Conservation (phyloP, 352 stramenopile species). For the Pythium coloratum region DNA sequence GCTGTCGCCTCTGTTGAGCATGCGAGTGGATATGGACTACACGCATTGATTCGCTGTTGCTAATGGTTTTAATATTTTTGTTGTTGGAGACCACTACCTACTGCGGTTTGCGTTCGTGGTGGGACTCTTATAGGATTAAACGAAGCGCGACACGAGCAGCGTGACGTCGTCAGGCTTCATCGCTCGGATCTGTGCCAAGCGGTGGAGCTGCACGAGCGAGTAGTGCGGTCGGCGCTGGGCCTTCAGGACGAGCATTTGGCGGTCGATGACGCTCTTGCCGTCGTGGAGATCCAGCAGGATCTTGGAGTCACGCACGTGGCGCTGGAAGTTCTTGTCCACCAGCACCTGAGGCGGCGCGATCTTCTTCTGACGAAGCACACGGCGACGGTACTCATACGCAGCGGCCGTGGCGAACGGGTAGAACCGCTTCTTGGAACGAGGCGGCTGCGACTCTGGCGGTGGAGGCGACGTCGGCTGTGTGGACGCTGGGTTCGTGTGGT, state of each 20-base stretch:
- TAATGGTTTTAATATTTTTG: background rate
- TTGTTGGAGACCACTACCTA: background rate
- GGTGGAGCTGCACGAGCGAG: slow-evolving; percentile 60
- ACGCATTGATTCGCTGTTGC: background rate
- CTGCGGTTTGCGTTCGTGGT: background rate
- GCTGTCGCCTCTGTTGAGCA: too few species aligned
- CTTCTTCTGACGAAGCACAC: slow-evolving; percentile 34
- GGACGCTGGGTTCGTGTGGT: background rate
- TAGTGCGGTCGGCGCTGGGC: slow-evolving; percentile 68
- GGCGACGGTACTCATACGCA: slow-evolving; percentile 58
- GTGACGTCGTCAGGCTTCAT: slow-evolving; percentile 84
- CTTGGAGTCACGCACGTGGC: slow-evolving; percentile 51
- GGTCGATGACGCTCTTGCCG: slow-evolving; percentile 49
- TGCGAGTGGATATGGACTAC: too few species aligned
- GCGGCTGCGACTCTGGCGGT: background rate
- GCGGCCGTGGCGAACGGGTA: slow-evolving; percentile 73
- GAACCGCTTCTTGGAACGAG: slow-evolving; percentile 24
- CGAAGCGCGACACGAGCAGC: slow-evolving; percentile 63
- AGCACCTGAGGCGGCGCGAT: slow-evolving; percentile 16
- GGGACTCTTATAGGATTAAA: slow-evolving; percentile 7
- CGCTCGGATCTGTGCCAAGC: slow-evolving; percentile 72
- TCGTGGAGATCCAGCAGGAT: slow-evolving; percentile 54
- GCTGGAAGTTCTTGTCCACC: slow-evolving; percentile 37
- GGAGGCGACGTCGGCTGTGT: background rate
- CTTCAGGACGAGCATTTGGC: slow-evolving; percentile 53